Evolutionary conservation across 1,284 basidiomycete species (phyloP), one percentile per base, ranked within the genome.

Genomic region (Mycena citricolor): DNA sequence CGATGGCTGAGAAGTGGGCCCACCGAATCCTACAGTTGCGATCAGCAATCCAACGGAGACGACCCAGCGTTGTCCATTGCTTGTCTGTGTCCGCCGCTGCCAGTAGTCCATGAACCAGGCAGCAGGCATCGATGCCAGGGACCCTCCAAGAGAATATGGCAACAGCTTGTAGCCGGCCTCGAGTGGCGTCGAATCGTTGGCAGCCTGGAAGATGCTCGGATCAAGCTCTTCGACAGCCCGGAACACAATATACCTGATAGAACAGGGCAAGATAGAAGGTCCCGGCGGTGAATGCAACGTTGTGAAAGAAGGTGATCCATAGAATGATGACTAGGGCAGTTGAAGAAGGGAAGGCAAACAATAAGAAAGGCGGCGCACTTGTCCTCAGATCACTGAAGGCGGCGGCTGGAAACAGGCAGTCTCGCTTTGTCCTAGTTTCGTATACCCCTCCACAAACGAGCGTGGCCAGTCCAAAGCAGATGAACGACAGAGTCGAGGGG

Each of bases 231-330:
- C 51, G 22, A 33, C 16, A 32, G 39, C 43, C 39, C 4, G 42
- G 42, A 33, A 49, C 52, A 23, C 41, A 42, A 43, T 67, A 34
- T 48, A 86, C 87, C 74, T 90, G 86, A 62, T 78, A 89, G 61
- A 81, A 90, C 21, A 90, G 63, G 0, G 86, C 83, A 32, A 90
- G 75, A 65, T 88, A 90, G 64, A 85, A 90, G 5, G 87, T 90
- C 32, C 86, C 87, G 25, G 86, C 76, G 52, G 78, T 90, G 65
- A 89, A 90, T 14, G 79, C 79, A 54, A 89, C 74, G 58, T 86
- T 87, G 60, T 90, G 88, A 47, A 90, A 70, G 65, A 89, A 87
- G 21, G 78, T 79, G 49, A 87, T 72, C 16, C 77, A 45, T 28
- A 90, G 74, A 40, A 87, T 72, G 43, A 74, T 72, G 51, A 79